Base-by-base conservation (phyloP, 169 alveolate species). In the Cryptosporidium canis region DNA sequence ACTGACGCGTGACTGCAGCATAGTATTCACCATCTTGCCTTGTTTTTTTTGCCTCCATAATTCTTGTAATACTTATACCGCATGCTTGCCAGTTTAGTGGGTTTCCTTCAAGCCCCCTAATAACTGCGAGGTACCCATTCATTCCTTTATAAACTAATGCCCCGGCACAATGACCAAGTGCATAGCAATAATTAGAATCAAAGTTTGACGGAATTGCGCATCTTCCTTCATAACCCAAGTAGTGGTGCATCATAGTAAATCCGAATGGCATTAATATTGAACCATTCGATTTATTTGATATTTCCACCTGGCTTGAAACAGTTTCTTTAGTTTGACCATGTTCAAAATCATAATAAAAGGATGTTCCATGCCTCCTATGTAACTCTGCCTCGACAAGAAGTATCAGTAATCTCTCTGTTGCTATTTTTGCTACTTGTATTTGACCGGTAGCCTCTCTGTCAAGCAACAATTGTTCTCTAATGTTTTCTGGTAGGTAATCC, bases 381-480 rank as follows among this genome's bases (percentile, higher is more conserved):
- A 77, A 44, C 91, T 94, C 96, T 21, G 94, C 87, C 68, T 94
- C 96, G n/a, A 98, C 97, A 67, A 98, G 77, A 39, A 95, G 94
- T 27, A 97, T 95, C 67, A 98, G 87, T 67, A 98, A 94, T 64
- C 98, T 94, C 93, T 98, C 99, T 0, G 99, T 98, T 85, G 98
- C 99, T 37, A 98, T 98, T 91, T 97, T 97, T n/a, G 99, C 99
- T 27, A 98, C 99, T 93, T 97, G 96, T 8, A 98, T 98, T 90
- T 98, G 97, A 14, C 99, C 99, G 65, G 98, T 98, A 7, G 99
- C 99, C 90, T 98, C 99, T 67, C 99, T 94, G 92, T 98, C 99
- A 85, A 97, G 93, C 51, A 98, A 92, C 21, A 98, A 94, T 92
- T 98, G 97, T 55, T 97, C 98, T 7, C 98, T 95, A 33, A 98